A percentile compares a stretch with the other conserved stretches of the same genome.
Conservation (phyloP, 2,329 filamentous ascomycete species). For the Clarireedia paspali region DNA sequence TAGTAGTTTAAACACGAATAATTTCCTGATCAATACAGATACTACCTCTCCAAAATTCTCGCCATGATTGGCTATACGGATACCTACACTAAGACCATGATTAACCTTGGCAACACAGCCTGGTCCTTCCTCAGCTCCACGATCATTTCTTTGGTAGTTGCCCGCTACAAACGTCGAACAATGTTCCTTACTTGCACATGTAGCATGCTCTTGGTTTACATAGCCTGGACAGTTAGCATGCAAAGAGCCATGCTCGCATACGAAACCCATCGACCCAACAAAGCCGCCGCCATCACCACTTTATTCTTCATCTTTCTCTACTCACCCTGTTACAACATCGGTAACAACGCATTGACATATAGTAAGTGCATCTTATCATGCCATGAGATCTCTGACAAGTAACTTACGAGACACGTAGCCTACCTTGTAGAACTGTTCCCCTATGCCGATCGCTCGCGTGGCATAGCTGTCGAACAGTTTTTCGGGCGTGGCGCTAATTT, state of each 20-base stretch:
- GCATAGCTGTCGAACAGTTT: slow-evolving; percentile 27
- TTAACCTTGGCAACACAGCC: slow-evolving; percentile 40
- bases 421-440: slow-evolving; percentile 54
- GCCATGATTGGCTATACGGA: slow-evolving; percentile 38
- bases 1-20: neutral
- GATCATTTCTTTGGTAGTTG: slow-evolving; percentile 34
- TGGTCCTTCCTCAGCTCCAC: slow-evolving; percentile 37
- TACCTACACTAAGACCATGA: slow-evolving; percentile 36
- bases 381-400: neutral
- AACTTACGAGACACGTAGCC: slow-evolving; percentile 25
- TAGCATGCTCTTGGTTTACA: slow-evolving; percentile 45
- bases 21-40: slow-evolving; percentile 5
- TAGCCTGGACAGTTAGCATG: slow-evolving; percentile 46
- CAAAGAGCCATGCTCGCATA: slow-evolving; percentile 32
- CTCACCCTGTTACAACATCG: slow-evolving; percentile 53
- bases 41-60: slow-evolving; percentile 41
- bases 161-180: slow-evolving; percentile 37
- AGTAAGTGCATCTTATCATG: slow-evolving; percentile 32
- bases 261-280: slow-evolving; percentile 23
- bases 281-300: slow-evolving; percentile 24
- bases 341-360: slow-evolving; percentile 60
- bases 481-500: slow-evolving; percentile 31
- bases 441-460: slow-evolving; percentile 33
- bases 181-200: slow-evolving; percentile 49
- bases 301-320: slow-evolving; percentile 56